These are phyloP conservation scores for Triangularia setosa DNA, from an alignment of 2,329 filamentous ascomycete genomes.

Conservation along the genomic window DNA sequence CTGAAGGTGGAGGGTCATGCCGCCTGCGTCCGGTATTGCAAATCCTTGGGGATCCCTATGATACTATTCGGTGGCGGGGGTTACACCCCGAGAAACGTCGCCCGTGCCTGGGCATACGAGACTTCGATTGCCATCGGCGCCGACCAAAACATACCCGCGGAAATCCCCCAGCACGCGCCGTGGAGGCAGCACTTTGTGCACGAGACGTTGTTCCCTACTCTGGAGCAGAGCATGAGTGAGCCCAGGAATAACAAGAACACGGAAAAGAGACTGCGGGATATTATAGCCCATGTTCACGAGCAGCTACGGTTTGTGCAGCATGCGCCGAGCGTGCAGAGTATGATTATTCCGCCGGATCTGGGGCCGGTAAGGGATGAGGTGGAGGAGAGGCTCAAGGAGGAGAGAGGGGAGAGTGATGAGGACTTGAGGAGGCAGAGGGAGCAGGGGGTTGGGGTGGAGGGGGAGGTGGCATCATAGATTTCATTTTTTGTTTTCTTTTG, in stretches of 20 bases:
- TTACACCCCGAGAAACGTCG: conserved; percentile 95
- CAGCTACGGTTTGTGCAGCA: conserved; percentile 81
- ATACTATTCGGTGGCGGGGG: conserved; percentile 92
- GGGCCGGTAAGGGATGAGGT: conserved; percentile 64
- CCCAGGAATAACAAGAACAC: conserved; percentile 74
- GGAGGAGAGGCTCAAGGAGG: conserved; percentile 63
- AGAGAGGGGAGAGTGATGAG: conserved; percentile 57
- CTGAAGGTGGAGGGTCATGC: conserved; percentile 94
- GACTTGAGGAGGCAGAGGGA: conserved; percentile 50
- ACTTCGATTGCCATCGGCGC: conserved; percentile 83
- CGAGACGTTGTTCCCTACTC: conserved; percentile 80
- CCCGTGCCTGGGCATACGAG: conserved; percentile 94
- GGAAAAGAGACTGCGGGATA: conserved; percentile 67
- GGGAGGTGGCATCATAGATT: conserved; percentile 44
- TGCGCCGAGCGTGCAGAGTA: conserved; percentile 84
- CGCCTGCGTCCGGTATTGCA: conserved; percentile 84
- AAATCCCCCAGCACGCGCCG: conserved; percentile 74
- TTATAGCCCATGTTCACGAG: conserved; percentile 75
- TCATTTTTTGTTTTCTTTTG: not conserved
- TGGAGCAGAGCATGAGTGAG: conserved; percentile 68
- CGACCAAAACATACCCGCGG: conserved; percentile 63
- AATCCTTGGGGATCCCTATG: conserved; percentile 73
- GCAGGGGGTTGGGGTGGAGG: conserved; percentile 52
- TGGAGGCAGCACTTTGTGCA: conserved; percentile 87
- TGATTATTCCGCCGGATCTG: conserved; percentile 74